phyloP scores from a whole-genome alignment of 1,139 yeast genomes.

The Kluyveromyces sp. region DNA sequence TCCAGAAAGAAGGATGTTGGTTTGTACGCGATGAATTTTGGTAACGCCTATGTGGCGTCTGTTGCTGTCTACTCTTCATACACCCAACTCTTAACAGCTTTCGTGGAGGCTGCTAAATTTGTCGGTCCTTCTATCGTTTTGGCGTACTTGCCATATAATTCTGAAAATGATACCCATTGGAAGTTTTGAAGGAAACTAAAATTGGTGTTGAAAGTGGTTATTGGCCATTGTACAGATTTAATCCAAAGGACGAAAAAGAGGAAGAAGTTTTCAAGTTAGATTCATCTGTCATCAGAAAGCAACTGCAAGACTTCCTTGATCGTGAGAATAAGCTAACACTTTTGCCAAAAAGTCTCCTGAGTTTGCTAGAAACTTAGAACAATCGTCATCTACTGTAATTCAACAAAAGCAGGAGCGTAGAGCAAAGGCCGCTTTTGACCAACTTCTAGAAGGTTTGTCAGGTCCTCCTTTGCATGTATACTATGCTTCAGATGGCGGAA shows the following conservation, averaged over 20 bases:
- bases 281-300: conserved; percentile 73
- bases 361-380: conserved; percentile 65
- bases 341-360: conserved; percentile 65
- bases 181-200: conserved; percentile 79
- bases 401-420: conserved; percentile 54
- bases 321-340: conserved; percentile 82
- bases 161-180: conserved; percentile 65
- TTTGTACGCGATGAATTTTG: conserved; percentile 89
- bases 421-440: conserved; percentile 72
- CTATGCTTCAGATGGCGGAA: conserved; percentile 94
- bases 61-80: conserved; percentile 91
- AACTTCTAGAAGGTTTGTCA: conserved; percentile 74
- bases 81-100: conserved; percentile 84
- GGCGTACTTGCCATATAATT: conserved; percentile 76
- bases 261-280: conserved; percentile 65
- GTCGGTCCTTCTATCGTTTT: conserved; percentile 87
- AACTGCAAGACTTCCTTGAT: conserved; percentile 71
- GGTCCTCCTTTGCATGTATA: conserved; percentile 91
- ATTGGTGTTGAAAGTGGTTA: conserved; percentile 85
- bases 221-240: conserved; percentile 90
- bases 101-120: conserved; percentile 80
- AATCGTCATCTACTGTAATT: conserved; percentile 54
- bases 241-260: conserved; percentile 48
- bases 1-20: conserved; percentile 87
- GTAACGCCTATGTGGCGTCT: conserved; percentile 86